phyloP scores from a whole-genome alignment of 257 asterid species.

The Datura wrightii region DNA sequence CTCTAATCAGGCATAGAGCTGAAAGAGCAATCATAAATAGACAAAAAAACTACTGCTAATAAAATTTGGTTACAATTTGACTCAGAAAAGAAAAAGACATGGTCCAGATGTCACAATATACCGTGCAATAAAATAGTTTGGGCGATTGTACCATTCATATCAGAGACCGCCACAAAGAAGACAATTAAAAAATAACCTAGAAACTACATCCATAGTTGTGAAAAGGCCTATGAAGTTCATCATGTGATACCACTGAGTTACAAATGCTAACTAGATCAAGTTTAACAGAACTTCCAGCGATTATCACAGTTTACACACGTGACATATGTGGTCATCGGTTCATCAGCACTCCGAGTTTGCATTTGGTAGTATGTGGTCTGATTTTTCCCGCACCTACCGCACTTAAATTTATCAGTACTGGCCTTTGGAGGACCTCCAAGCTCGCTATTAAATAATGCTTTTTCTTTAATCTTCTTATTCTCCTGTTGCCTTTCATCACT shows the following conservation, averaged over 20 bases:
- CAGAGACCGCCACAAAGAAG: conserved; percentile 21
- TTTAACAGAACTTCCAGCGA: conserved; percentile 86
- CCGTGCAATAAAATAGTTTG: conserved; percentile 13
- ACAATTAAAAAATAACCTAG: conserved; percentile 5
- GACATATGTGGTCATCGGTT: conserved; percentile 95
- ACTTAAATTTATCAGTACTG: conserved; percentile 74
- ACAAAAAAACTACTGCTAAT: neutral
- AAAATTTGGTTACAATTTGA: neutral
- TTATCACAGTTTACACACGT: conserved; percentile 89
- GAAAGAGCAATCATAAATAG: neutral
- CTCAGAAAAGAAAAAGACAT: neutral
- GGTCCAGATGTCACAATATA: neutral
- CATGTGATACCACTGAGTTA: conserved; percentile 25
- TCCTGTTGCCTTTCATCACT: conserved; percentile 74
- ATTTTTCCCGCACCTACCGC: conserved; percentile 82
- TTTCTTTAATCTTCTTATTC: conserved; percentile 77
- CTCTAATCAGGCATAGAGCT: neutral
- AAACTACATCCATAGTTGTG: conserved; percentile 23
- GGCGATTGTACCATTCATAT: conserved; percentile 20
- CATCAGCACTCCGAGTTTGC: conserved; percentile 99
- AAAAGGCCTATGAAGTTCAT: neutral
- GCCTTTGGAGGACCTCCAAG: conserved; percentile 73
- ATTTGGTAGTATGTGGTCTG: conserved; percentile 86
- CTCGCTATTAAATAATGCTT: conserved; percentile 77
- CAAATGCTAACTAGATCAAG: conserved; percentile 12